Evolutionary conservation across 192 early-diverging fungal species (phyloP), one percentile per base, ranked within the genome.

Genomic region (Podila epigama): DNA sequence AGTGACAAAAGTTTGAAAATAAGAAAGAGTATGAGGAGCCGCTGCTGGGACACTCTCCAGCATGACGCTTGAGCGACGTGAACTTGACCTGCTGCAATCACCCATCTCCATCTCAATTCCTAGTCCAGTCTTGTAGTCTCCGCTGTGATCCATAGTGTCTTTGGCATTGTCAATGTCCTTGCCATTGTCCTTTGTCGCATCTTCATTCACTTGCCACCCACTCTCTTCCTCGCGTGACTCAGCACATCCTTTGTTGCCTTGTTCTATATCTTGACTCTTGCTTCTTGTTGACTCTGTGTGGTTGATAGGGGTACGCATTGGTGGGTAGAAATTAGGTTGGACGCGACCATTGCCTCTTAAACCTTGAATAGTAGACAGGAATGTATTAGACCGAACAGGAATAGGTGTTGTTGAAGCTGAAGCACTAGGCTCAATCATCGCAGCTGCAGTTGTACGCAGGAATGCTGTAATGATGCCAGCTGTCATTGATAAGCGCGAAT

Each of bases 81-180:
- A 65, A 52, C 28, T 65, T 18, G 63, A 54, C 9, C 63, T 15
- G 51, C 63, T 65, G 13, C 51, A 65, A 16, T 65, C 63, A 2
- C 63, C 63, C 5, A 20, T 22, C 2, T 51, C 25, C n/a, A 34
- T 40, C 4, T 32, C 51, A 20, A 63, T 18, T n/a, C 27, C 25
- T 13, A 25, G 11, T 11, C 20, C 13, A 25, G 37, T 37, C 12
- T 20, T 32, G n/a, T n/a, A n/a, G n/a, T n/a, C n/a, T 20, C 13
- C 25, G 28, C 25, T 20, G 15, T 37, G 28, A 7, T 59, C 37
- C 35, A 37, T 25, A 40, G 53, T 32, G 53, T 55, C 29, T 27
- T 55, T 32, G 29, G 33, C 33, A 27, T 32, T 55, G 53, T 55
- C 33, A n/a, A 27, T 27, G 31, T 55, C 29, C 53, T 55, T 32